Evolutionary conservation across 805 yeast genomes (phyloP), one percentile per base, ranked within the genome.

Genomic region (Kluyveromyces dobzhanskii): DNA sequence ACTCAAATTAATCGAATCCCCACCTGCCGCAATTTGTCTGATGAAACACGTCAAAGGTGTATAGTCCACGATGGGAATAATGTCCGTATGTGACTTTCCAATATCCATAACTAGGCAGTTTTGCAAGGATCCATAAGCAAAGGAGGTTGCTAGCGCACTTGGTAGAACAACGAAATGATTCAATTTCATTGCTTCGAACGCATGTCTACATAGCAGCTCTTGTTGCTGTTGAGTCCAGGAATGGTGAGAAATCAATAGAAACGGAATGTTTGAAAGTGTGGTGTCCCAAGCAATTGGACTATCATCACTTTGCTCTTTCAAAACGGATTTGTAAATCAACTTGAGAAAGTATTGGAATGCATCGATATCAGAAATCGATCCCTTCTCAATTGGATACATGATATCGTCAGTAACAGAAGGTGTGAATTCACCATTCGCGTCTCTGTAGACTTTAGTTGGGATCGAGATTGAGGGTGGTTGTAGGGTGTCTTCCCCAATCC

Each of bases 51-150:
- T 68, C 39, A 80, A 62, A 4, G 75, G 70, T 42, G 78, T 77
- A 51, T 75, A 85, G 45, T 84, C 92, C 23, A 83, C 60, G n/a
- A 90, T 75, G 3, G 95, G 92, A 10, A 79, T 69, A 17, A 90
- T 68, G 55, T 86, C 95, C 3, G 87, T 76, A 48, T 80, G 75
- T 17, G 78, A 75, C 45, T 67, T 65, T 14, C 97, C 97, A 34
- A 90, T 70, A 58, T 90, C 95, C 30, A 90, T 75, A 13, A 90
- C 82, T 27, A 82, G 64, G 1, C 87, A 71, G 44, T 78, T 82
- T 29, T 78, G 71, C 9, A 77, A 63, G 12, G 72, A 64, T 4
- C 85, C 84, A 56, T 80, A 70, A 0, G 96, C 90, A 59, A 77
- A 87, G 13, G 83, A 66, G 1, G 86, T 65, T 5, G 85, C 82